Percentiles rank a stretch among this genome's conserved stretches.
Conservation (phyloP, 345 rosid genomes). For the Punica granatum region DNA sequence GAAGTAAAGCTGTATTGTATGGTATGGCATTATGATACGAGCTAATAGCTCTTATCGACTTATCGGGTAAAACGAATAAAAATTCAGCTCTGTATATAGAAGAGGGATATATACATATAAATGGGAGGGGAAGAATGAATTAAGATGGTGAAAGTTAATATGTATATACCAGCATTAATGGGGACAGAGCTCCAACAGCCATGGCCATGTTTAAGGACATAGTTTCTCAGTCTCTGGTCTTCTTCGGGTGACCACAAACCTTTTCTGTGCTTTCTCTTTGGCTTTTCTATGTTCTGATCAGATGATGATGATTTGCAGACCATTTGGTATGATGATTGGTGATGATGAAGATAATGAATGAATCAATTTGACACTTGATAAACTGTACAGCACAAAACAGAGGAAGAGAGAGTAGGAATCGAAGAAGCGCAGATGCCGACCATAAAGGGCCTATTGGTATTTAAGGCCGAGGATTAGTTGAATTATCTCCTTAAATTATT, state of each 20-base stretch:
- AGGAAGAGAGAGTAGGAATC: not conserved
- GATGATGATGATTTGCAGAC: conserved; percentile 35
- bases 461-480: conserved; percentile 10
- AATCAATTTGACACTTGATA: not conserved
- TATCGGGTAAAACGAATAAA: too few relatives aligned
- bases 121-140: too few relatives aligned
- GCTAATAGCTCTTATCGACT: too few relatives aligned
- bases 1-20: too few relatives aligned
- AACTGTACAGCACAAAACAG: not conserved
- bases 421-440: not conserved
- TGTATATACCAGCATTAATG: conserved; percentile 58
- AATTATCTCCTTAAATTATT: not conserved
- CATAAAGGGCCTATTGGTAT: conserved; percentile 1
- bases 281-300: conserved; percentile 38
- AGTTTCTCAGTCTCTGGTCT: conserved; percentile 62
- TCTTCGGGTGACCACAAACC: conserved; percentile 99
- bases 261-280: conserved; percentile 60
- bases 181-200: conserved; percentile 88
- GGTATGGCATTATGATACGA: too few relatives aligned
- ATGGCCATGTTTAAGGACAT: conserved; percentile 63
- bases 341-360: not conserved
- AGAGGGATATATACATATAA: too few relatives aligned
- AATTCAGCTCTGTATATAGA: too few relatives aligned
- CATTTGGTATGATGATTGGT: too few relatives aligned
- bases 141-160: too few relatives aligned